phyloP scores from a whole-genome alignment of 2,329 filamentous ascomycete species.

The Blastomyces percursus region DNA sequence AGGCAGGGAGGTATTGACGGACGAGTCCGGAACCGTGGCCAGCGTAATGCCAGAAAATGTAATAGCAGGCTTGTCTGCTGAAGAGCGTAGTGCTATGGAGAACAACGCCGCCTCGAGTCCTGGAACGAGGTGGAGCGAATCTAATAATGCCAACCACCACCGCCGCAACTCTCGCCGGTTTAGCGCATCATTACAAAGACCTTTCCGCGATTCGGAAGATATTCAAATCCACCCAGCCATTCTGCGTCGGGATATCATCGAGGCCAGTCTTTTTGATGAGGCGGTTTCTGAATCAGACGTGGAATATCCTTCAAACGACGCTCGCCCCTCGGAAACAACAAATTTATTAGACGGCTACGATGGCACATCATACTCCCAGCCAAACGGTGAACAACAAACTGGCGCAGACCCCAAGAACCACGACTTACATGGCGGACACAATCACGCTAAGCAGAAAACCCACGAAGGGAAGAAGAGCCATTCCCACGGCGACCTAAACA shows the following conservation, averaged over 20 bases:
- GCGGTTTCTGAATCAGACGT: slow-evolving; percentile 44
- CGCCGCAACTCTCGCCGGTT: slow-evolving; percentile 24
- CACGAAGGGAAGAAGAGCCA: slow-evolving; percentile 45
- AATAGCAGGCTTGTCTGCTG: neutral
- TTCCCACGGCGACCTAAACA: slow-evolving; percentile 63
- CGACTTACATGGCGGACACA: slow-evolving; percentile 57
- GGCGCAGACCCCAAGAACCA: slow-evolving; percentile 17
- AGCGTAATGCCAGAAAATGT: slow-evolving; percentile 55
- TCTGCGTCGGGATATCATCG: slow-evolving; percentile 86
- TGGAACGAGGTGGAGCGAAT: neutral
- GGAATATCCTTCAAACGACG: slow-evolving; percentile 42
- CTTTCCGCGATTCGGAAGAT: slow-evolving; percentile 50
- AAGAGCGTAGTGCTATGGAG: slow-evolving; percentile 7
- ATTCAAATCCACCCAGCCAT: slow-evolving; percentile 80
- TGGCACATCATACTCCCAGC: slow-evolving; percentile 22
- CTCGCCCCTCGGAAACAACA: slow-evolving; percentile 37
- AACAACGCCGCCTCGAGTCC: neutral
- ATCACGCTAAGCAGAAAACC: slow-evolving; percentile 63
- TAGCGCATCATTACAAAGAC: slow-evolving; percentile 46
- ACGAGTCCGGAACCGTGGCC: slow-evolving; percentile 48
- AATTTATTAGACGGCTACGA: slow-evolving; percentile 34
- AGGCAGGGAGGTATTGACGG: slow-evolving; percentile 33
- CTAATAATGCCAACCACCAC: slow-evolving; percentile 12
- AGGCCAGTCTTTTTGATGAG: slow-evolving; percentile 56
- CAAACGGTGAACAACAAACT: slow-evolving; percentile 17